Evolutionary conservation across 495 filamentous ascomycete genomes (phyloP).

Genomic region (Penicillium nucicola): DNA sequence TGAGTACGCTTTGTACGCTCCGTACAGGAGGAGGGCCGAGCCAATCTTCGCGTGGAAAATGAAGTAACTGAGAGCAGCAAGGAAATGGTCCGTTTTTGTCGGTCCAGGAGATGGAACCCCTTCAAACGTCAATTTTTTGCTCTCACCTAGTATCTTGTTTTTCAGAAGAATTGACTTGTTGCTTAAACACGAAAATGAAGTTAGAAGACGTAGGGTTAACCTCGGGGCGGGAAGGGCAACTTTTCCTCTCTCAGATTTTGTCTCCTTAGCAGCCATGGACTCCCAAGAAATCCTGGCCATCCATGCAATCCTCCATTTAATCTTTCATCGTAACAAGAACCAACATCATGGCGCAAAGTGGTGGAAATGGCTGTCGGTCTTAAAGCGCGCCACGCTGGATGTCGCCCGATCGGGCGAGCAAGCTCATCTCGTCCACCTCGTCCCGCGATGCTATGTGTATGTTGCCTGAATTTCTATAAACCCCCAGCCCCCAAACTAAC

Average conservation of each 20-base stretch:
- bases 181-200: neutral
- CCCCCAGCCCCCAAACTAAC: conserved; percentile 5
- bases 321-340: conserved; percentile 78
- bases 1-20: no score
- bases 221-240: neutral
- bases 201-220: no score
- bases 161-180: neutral
- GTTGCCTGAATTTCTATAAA: conserved; percentile 2
- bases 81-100: no score
- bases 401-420: conserved; percentile 25
- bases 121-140: no score
- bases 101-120: no score
- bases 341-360: conserved; percentile 70
- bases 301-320: conserved; percentile 51
- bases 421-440: conserved; percentile 13
- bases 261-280: conserved; percentile 23
- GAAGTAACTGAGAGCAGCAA: no score
- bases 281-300: conserved; percentile 26
- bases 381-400: conserved; percentile 59
- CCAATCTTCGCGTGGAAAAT: no score
- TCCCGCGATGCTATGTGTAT: conserved; percentile 47
- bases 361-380: conserved; percentile 67
- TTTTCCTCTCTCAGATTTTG: neutral
- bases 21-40: no score
- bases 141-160: no score